Percentiles rank a stretch among this genome's conserved stretches.
phyloP scores from a whole-genome alignment of 2,329 filamentous ascomycete genomes.

The Paecilomyces sp. region DNA sequence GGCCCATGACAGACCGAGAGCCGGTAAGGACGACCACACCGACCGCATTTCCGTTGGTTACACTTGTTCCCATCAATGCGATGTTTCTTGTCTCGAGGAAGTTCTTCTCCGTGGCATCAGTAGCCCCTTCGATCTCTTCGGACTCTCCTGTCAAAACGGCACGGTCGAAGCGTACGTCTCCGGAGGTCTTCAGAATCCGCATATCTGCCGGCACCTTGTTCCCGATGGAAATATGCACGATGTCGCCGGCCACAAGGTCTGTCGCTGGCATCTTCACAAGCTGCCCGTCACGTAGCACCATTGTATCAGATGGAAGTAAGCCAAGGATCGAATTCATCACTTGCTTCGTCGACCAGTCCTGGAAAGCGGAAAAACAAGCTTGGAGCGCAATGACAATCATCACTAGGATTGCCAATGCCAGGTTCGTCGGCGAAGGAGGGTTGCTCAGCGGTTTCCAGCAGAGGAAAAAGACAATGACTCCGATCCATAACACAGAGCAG shows the following conservation, averaged over 20 bases:
- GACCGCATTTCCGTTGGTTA: conserved; percentile 60
- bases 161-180: conserved; percentile 66
- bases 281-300: conserved; percentile 57
- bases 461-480: conserved; percentile 66
- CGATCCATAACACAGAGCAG: conserved; percentile 64
- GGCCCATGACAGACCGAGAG: conserved; percentile 66
- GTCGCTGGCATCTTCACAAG: conserved; percentile 46
- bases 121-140: conserved; percentile 56
- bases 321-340: conserved; percentile 75
- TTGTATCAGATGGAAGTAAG: conserved; percentile 66
- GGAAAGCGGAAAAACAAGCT: conserved; percentile 62
- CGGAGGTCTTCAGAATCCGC: conserved; percentile 61
- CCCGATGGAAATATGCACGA: conserved; percentile 62
- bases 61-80: conserved; percentile 70
- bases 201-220: conserved; percentile 72
- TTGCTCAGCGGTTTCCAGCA: conserved; percentile 69
- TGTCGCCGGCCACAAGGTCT: conserved; percentile 67
- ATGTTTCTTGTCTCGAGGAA: conserved; percentile 74
- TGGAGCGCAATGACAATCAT: conserved; percentile 64
- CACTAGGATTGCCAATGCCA: conserved; percentile 66
- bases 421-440: conserved; percentile 62
- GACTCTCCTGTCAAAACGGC: conserved; percentile 70
- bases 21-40: conserved; percentile 68
- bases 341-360: conserved; percentile 68
- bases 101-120: conserved; percentile 61